phyloP scores from a whole-genome alignment of 2,329 filamentous ascomycete species.

The Microdochium trichocladiopsis region DNA sequence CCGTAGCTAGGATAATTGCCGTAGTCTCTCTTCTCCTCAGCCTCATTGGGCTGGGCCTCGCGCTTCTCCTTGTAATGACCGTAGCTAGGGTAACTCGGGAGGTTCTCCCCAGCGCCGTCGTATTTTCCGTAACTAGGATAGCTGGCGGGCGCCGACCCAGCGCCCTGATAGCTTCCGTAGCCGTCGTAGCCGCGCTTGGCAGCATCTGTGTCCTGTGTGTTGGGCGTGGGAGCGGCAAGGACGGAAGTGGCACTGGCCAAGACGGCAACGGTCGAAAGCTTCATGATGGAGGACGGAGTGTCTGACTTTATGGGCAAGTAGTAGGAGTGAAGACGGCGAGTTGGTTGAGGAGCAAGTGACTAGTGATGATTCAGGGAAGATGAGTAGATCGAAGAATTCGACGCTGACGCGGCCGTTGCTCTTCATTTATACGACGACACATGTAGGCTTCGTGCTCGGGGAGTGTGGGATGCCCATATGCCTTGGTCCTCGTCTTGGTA shows the following conservation, averaged over 20 bases:
- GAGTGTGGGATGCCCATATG: too few relatives aligned
- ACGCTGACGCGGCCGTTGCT: too few relatives aligned
- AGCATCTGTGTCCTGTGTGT: neutral
- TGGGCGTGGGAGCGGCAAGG: slow-evolving; percentile 1
- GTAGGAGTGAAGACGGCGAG: neutral
- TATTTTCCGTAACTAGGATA: neutral
- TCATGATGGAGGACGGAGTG: slow-evolving; percentile 1
- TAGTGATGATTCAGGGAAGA: too few relatives aligned
- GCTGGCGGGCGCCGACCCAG: neutral
- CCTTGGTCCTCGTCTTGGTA: too few relatives aligned
- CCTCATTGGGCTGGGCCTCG: too few relatives aligned
- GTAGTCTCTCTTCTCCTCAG: too few relatives aligned
- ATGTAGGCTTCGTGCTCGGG: too few relatives aligned
- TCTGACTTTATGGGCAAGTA: neutral
- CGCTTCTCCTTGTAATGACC: too few relatives aligned
- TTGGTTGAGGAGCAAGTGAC: too few relatives aligned
- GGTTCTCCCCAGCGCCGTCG: neutral
- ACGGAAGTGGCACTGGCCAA: slow-evolving; percentile 1
- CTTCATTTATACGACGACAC: too few relatives aligned
- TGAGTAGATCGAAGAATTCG: too few relatives aligned
- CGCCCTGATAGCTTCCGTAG: neutral
- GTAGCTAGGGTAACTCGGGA: neutral
- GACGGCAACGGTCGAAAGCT: neutral
- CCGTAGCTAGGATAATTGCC: too few relatives aligned
- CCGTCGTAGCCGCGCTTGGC: neutral